Base-by-base conservation (phyloP, 2,329 filamentous ascomycete species). In the Acephala macrosclerotiorum region DNA sequence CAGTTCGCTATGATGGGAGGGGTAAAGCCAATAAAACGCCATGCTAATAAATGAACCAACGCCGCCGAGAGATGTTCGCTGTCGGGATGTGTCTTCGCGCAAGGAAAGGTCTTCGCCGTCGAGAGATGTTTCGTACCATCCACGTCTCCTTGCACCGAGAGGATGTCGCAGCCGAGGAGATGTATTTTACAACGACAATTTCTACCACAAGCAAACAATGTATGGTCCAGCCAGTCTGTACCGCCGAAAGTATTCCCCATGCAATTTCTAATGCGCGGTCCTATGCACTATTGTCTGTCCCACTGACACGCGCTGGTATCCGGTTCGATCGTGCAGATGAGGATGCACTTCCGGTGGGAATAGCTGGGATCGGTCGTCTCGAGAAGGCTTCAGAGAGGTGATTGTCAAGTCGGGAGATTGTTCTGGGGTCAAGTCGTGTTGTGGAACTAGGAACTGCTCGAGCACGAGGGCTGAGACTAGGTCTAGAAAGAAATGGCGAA, bases 41-140 rank as follows among this genome's bases (percentile, higher is more conserved):
- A 61, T 68, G 68, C 68, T 69, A 69, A 53, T 29, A 29, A 53
- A 53, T 68, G 67, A 69, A 62, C 61, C 11, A 62, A 63, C 59
- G 64, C 57, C 49, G 53, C 25, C 49, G 60, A 51, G 49, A 14
- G 29, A 33, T 33, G 4, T 33, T 33, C 9, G 29, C 29, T 33
- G 29, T 33, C 29, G 29, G 9, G 29, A 33, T 33, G 9, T 33
- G 29, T 33, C 9, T 33, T 33, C 29, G 29, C 29, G 29, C 29
- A 33, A 33, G 29, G 29, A 33, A 33, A 33, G 4, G 29, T 33
- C 29, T 33, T 33, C 29, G 29, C 29, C 4, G 4, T 4, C 29
- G n/a, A 33, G 29, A 33, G 9, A 5, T 9, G 4, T 9, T 33
- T 33, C 29, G 29, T 9, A 33, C 29, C 29, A 33, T 5, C 29